Conservation (phyloP, 2,329 filamentous ascomycete genomes). For the Aspergillus transmontanensis region DNA sequence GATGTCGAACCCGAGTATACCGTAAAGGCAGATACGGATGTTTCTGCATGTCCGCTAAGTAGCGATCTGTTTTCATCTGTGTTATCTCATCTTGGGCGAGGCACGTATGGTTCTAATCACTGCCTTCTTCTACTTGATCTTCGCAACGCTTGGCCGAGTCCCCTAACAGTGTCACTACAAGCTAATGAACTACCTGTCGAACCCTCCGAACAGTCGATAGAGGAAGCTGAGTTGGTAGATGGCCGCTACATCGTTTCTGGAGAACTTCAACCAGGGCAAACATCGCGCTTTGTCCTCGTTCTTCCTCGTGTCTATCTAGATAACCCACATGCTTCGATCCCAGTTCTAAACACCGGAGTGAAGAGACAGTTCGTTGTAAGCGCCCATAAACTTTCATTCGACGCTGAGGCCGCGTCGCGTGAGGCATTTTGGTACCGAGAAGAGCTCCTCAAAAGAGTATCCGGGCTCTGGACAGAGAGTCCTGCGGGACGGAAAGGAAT, state of each 20-base stretch:
- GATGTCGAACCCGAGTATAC: conserved; percentile 9
- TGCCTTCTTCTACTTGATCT: conserved; percentile 82
- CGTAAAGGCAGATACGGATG: conserved; percentile 7
- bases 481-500: conserved; percentile 63
- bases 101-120: conserved; percentile 59
- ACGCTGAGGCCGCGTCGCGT: conserved; percentile 73
- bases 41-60: conserved; percentile 27
- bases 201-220: conserved; percentile 12
- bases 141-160: conserved; percentile 85
- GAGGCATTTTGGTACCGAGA: conserved; percentile 94
- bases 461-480: conserved; percentile 70
- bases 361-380: conserved; percentile 92
- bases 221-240: conserved; percentile 20
- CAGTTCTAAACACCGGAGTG: conserved; percentile 76
- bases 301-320: conserved; percentile 74
- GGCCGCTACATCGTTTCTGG: conserved; percentile 43
- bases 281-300: conserved; percentile 74
- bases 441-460: conserved; percentile 70
- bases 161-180: conserved; percentile 67
- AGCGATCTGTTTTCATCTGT: conserved; percentile 49
- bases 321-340: conserved; percentile 77
- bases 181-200: conserved; percentile 37
- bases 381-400: conserved; percentile 74
- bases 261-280: conserved; percentile 60
- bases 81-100: conserved; percentile 44